Evolutionary conservation across 1,284 basidiomycete genomes (phyloP).

Genomic region (Wolfiporia cocos): DNA sequence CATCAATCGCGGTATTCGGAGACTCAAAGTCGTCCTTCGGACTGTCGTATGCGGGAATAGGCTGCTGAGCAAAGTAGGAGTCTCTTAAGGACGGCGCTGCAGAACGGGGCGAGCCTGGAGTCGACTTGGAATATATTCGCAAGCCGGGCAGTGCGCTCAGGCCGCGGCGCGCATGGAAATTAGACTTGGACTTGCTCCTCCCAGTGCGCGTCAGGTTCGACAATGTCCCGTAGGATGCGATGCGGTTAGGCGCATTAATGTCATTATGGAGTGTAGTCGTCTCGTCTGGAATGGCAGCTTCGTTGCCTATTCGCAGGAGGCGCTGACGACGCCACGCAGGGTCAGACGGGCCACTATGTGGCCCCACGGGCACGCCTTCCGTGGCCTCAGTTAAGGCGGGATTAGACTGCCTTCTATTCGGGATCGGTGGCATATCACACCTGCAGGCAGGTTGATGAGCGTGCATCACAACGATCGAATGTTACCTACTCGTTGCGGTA

Average conservation of each 20-base stretch:
- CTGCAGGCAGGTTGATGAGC: no score
- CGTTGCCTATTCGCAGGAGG: constrained; percentile 39
- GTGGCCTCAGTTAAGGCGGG: constrained; percentile 6
- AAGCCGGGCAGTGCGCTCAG: constrained; percentile 31
- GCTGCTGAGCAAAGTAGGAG: constrained; percentile 43
- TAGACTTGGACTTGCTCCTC: constrained; percentile 21
- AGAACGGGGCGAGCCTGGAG: constrained; percentile 22
- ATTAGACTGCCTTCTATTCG: no score
- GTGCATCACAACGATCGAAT: no score
- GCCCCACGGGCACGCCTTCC: constrained; percentile 19
- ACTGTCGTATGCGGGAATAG: constrained; percentile 71
- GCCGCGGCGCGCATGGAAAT: constrained; percentile 27
- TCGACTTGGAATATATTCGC: constrained; percentile 29
- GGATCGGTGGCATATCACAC: no score
- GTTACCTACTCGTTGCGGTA: no score
- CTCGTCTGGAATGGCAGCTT: constrained; percentile 16
- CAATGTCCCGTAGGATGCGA: constrained; percentile 45
- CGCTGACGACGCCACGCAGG: constrained; percentile 48
- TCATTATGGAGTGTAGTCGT: constrained; percentile 24
- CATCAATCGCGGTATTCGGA: constrained; percentile 45
- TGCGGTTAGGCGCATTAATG: constrained; percentile 11
- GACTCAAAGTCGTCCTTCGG: constrained; percentile 26
- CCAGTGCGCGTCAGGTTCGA: constrained; percentile 15
- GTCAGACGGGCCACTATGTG: constrained; percentile 29
- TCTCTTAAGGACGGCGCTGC: constrained; percentile 33